Evolutionary conservation across 495 filamentous ascomycete genomes (phyloP).

Genomic region (Xylaria palmicola): DNA sequence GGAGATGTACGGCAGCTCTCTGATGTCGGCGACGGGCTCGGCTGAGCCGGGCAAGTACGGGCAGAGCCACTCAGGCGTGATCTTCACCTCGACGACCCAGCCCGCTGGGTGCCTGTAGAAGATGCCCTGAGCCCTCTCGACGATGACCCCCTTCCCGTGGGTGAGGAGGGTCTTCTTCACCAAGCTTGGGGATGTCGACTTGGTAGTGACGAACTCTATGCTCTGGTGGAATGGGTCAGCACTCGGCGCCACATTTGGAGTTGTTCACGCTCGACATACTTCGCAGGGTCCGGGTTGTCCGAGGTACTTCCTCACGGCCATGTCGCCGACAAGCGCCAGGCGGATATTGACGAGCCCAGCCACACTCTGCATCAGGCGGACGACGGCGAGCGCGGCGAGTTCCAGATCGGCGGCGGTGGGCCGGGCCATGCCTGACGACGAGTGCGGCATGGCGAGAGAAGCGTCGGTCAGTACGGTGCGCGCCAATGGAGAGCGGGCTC

Average conservation of each 20-base stretch:
- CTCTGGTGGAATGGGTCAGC: constrained; percentile 6
- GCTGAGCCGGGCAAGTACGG: constrained; percentile 12
- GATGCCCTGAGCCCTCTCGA: constrained; percentile 8
- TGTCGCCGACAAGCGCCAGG: constrained; percentile 13
- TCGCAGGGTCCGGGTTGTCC: constrained; percentile 5
- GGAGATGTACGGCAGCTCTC: constrained; percentile 13
- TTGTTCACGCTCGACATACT: not conserved
- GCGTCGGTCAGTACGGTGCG: not conserved
- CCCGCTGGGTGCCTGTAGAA: constrained; percentile 13
- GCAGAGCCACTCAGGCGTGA: constrained; percentile 18
- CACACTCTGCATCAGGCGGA: constrained; percentile 13
- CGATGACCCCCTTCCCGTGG: not conserved
- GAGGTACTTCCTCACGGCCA: constrained; percentile 15
- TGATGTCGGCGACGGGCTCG: constrained; percentile 2
- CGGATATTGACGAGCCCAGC: constrained; percentile 8
- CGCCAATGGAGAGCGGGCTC: constrained; percentile 8
- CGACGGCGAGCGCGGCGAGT: constrained; percentile 8
- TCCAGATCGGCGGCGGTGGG: constrained; percentile 16
- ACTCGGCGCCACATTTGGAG: not conserved
- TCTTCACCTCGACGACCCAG: constrained; percentile 16
- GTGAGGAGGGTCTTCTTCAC: constrained; percentile 15
- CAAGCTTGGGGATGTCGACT: constrained; percentile 7
- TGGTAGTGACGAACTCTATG: constrained; percentile 16
- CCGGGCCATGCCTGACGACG: constrained; percentile 8
- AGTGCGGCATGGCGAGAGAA: constrained; percentile 12